Evolutionary conservation across 768 basidiomycete genomes (phyloP).

Genomic region (Boletus patriciae): DNA sequence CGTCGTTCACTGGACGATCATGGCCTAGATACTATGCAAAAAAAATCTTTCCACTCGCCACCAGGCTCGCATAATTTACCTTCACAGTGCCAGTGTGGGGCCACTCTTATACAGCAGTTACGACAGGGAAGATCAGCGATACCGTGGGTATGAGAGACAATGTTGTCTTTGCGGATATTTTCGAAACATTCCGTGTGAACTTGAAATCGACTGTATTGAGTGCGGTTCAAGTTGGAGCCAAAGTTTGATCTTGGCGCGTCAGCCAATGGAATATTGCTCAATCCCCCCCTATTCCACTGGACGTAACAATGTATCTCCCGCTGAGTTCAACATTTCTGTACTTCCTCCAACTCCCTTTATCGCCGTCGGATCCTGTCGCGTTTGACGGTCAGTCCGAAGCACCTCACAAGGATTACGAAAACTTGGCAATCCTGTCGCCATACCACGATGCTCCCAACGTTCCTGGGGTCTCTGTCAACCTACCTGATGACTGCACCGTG

Average conservation of each 20-base stretch:
- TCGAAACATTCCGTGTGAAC: background rate
- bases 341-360: slow-evolving; percentile 11
- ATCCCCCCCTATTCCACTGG: background rate
- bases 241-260: too few species aligned
- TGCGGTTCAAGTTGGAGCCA: too few species aligned
- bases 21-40: background rate
- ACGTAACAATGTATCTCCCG: slow-evolving; percentile 16
- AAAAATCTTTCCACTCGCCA: background rate
- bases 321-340: slow-evolving; percentile 1
- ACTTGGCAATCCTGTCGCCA: slow-evolving; percentile 39
- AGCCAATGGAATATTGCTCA: too few species aligned
- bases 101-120: too few species aligned
- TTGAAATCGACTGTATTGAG: background rate
- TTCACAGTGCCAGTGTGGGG: background rate
- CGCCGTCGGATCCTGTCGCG: background rate
- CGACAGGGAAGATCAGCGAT: too few species aligned
- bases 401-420: background rate
- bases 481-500: slow-evolving; percentile 40
- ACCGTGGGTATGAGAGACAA: too few species aligned
- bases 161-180: too few species aligned
- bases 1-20: background rate
- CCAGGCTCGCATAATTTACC: background rate
- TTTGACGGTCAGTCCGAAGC: background rate
- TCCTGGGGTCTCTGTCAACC: slow-evolving; percentile 26
- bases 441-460: slow-evolving; percentile 35